phyloP scores from a whole-genome alignment of 1,284 basidiomycete species.

The Apiotrichum sp. region DNA sequence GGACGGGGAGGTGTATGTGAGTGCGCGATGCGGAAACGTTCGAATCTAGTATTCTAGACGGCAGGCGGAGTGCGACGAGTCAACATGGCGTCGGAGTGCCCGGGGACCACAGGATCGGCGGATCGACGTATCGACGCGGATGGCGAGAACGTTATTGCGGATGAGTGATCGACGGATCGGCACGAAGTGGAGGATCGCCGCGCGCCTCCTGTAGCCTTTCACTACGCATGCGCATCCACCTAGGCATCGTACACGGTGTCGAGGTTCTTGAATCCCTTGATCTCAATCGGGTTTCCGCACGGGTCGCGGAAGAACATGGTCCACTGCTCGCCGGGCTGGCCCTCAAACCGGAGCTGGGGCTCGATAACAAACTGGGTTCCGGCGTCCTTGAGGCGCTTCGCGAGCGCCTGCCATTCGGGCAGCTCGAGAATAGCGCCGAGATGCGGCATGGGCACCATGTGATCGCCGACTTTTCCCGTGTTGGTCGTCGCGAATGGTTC shows the following conservation, averaged over 20 bases:
- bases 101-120: no score
- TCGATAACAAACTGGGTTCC: conserved; percentile 17
- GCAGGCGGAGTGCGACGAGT: no score
- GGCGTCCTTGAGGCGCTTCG: conserved; percentile 8
- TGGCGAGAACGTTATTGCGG: no score
- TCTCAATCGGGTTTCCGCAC: conserved; percentile 17
- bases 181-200: no score
- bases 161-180: no score
- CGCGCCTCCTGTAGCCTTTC: no score
- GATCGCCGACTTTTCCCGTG: conserved; percentile 20
- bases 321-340: conserved; percentile 19
- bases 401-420: conserved; percentile 14
- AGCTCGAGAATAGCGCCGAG: conserved; percentile 17
- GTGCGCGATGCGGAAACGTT: no score
- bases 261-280: conserved; percentile 19
- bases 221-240: no score
- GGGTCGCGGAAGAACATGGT: conserved; percentile 22
- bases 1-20: no score
- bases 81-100: no score
- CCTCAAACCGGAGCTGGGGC: conserved; percentile 18
- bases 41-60: no score
- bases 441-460: conserved; percentile 20
- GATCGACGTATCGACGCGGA: no score
- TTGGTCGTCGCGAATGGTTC: conserved; percentile 17
- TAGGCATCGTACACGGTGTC: conserved; percentile 15